Evolutionary conservation across 2,329 filamentous ascomycete genomes (phyloP).

Genomic region (Fusarium transvaalense): DNA sequence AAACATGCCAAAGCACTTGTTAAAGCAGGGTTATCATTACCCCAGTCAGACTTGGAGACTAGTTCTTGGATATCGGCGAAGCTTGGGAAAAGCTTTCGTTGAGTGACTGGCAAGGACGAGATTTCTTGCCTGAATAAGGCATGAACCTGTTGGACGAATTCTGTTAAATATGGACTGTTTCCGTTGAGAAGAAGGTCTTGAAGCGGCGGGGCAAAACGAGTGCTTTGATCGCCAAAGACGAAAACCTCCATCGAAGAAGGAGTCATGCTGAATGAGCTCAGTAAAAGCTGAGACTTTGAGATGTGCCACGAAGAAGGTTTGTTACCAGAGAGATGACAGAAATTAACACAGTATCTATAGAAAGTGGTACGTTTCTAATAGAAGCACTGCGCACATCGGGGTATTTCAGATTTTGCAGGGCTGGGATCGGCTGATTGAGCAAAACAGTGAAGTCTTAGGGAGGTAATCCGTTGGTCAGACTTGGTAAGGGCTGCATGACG

Average conservation of each 20-base stretch:
- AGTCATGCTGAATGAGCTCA: conserved; percentile 10
- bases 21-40: conserved; percentile 32
- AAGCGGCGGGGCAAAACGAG: conserved; percentile 41
- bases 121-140: conserved; percentile 42
- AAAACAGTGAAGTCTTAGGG: background rate
- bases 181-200: conserved; percentile 38
- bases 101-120: conserved; percentile 24
- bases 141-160: conserved; percentile 45
- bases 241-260: conserved; percentile 23
- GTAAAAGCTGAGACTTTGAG: conserved; percentile 2
- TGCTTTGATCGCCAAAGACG: conserved; percentile 47
- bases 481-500: background rate
- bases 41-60: conserved; percentile 38
- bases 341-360: background rate
- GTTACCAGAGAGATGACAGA: background rate
- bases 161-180: conserved; percentile 41
- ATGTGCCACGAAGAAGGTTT: background rate
- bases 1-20: conserved; percentile 41
- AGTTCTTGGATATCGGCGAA: conserved; percentile 49
- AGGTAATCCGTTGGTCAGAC: background rate
- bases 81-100: conserved; percentile 44
- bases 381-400: background rate
- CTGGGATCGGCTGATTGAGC: background rate
- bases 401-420: conserved; percentile 7
- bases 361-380: background rate